Conservation (phyloP, 129 eudicot species). For the Mikania micrantha region DNA sequence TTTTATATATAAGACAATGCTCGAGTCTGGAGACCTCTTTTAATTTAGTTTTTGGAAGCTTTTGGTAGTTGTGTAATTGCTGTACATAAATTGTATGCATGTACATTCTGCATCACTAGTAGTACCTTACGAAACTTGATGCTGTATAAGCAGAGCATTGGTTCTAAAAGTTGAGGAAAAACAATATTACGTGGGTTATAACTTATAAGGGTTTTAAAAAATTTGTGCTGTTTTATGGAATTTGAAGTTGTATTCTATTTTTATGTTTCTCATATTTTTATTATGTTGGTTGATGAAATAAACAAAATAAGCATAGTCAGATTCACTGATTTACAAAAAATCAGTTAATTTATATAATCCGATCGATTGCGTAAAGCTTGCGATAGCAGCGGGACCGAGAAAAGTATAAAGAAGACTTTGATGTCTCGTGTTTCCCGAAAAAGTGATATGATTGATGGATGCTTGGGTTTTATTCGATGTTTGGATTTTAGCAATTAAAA, state of each 20-base stretch:
- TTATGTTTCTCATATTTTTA: background rate
- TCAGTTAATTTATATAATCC: too few relatives aligned
- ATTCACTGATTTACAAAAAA: too few relatives aligned
- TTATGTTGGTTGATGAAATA: too few relatives aligned
- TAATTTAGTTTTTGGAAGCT: slow-evolving; percentile 29
- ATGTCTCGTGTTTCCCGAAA: too few relatives aligned
- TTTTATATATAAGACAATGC: background rate
- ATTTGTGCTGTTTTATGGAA: background rate
- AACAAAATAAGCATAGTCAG: too few relatives aligned
- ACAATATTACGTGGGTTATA: background rate
- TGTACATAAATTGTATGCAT: slow-evolving; percentile 2
- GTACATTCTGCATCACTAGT: slow-evolving; percentile 8
- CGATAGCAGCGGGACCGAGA: too few relatives aligned
- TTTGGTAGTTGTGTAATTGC: background rate
- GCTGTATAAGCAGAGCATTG: background rate
- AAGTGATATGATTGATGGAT: too few relatives aligned
- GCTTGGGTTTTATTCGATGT: too few relatives aligned
- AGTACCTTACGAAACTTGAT: background rate
- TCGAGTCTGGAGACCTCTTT: slow-evolving; percentile 16
- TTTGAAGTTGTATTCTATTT: background rate
- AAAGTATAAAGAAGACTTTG: too few relatives aligned
- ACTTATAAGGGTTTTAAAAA: background rate
- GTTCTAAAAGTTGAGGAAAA: background rate
- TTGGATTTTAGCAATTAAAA: too few relatives aligned
- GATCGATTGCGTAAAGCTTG: too few relatives aligned